These are phyloP conservation scores for Rutstroemia sp. DNA, from an alignment of 2,329 filamentous ascomycete species.

Conservation along the genomic window DNA sequence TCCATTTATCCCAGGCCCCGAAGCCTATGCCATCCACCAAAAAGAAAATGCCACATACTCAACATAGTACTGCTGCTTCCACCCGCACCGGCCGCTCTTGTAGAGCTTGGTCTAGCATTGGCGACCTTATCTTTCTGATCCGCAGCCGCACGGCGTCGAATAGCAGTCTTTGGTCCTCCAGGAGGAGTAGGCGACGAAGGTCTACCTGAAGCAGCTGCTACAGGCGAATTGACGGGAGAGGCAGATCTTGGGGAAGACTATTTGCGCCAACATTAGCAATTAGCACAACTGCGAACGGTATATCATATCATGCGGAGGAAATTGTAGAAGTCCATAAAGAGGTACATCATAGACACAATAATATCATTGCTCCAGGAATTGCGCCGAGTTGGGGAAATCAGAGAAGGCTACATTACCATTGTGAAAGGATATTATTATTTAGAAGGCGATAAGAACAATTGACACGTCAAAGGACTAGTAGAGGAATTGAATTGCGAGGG, in stretches of 20 bases:
- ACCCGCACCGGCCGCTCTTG: slow-evolving; percentile 85
- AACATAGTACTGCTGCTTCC: slow-evolving; percentile 98
- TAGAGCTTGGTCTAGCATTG: slow-evolving; percentile 88
- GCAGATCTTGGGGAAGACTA: slow-evolving; percentile 37
- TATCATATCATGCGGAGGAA: too few relatives aligned
- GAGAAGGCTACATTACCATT: slow-evolving; percentile 1
- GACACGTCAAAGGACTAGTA: not conserved
- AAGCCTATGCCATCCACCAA: not conserved
- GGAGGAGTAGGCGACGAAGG: slow-evolving; percentile 83
- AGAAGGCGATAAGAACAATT: not conserved
- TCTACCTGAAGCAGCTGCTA: slow-evolving; percentile 48
- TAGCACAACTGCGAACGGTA: not conserved
- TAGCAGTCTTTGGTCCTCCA: slow-evolving; percentile 89
- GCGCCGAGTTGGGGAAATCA: not conserved
- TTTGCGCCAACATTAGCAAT: not conserved
- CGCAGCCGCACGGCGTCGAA: slow-evolving; percentile 88
- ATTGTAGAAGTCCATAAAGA: not conserved
- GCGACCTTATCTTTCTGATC: slow-evolving; percentile 97
- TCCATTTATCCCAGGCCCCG: too few relatives aligned
- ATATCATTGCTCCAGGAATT: not conserved
- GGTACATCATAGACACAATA: too few relatives aligned
- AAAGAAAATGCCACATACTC: slow-evolving; percentile 51
- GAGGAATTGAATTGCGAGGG: not conserved
- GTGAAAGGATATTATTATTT: not conserved
- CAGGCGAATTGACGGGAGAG: slow-evolving; percentile 48